Base-by-base conservation (phyloP, 2,329 filamentous ascomycete genomes). In the Xylariales sp. region DNA sequence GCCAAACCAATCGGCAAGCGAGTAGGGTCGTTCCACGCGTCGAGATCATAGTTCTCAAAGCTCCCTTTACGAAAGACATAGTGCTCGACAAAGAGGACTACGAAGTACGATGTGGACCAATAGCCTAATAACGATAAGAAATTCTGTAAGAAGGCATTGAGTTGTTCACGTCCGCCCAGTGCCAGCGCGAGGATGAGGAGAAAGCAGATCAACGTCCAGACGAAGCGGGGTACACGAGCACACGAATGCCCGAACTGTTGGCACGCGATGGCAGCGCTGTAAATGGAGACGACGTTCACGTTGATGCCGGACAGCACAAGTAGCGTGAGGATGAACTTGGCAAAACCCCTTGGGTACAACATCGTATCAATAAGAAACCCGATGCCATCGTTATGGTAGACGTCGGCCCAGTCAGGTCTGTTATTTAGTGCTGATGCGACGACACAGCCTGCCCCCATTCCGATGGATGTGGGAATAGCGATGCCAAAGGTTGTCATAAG, bases 81-180 rank as follows among this genome's bases (percentile, higher is more conserved):
- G 74, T 86, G 84, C 72, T 86, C 84, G 41, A 75, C 69, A 62
- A 84, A 82, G 5, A 86, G 59, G 69, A 86, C 83, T 45, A 82
- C 79, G 52, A 83, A 83, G 73, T 84, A 85, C 12, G 78, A 79
- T 0, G 83, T 85, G 69, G 80, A 82, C 82, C 83, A 86, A 74
- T 86, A 86, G 6, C 83, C 83, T 5, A 86, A 76, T 39, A 85
- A 76, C 5, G 79, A 80, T 18, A 86, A 72, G 73, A 86, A 84
- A 69, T 85, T 81, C 69, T 84, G 74, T 1, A 86, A 75, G 48
- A 83, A 81, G 1, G 72, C 74, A 54, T 82, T 78, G 8, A 86
- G 79, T 65, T 83, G 70, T 60, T 84, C 77, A 23, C 79, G 77
- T 48, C 80, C 81, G n/a, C 77, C 80, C 30, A 86, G 77, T 3